Base-by-base conservation (phyloP, 495 filamentous ascomycete species). In the Podospora comata region DNA sequence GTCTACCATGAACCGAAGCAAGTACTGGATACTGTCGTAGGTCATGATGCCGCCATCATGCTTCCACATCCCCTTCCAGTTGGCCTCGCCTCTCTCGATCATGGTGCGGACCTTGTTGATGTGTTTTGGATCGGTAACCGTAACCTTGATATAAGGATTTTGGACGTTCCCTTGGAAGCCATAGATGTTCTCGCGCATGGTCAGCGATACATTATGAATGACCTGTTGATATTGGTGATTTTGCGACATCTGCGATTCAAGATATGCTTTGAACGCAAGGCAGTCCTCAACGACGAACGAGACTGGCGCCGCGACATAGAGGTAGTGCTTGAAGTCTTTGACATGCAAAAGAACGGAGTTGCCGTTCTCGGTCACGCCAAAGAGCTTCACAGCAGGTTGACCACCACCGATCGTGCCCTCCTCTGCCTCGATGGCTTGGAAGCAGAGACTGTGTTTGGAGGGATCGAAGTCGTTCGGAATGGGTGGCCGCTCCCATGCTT, bases 1-100 rank as follows among this genome's bases (percentile, higher is more conserved):
- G 76, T 99, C 95, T 62, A 99, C 94, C 95, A 99, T 98, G 78
- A 98, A 98, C 68, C 95, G 85, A 71, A 98, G 77, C 4, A 99
- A 85, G 73, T 97, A 99, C 82, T 95, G 92, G 71, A 99, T 93
- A 67, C 85, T 96, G 79, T 99, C 95, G 71, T 92, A 99, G 0
- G 95, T 97, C 76, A 91, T 85, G 68, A 97, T 86, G 5, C 84
- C 85, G 18, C 93, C 91, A 1, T 80, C 80, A 44, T 78, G 84
- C 67, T 88, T 89, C 96, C 96, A 99, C 77, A 97, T 84, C 18
- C 91, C 87, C 71, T 93, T 97, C 82, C 90, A 98, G 73, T 97
- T 98, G 66, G 89, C 88, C 57, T 86, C 79, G n/a, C 89, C 88
- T 13, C 76, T 80, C 79, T 97, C 91, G 27, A 99, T 88, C 13